Conservation (phyloP, 192 early-diverging fungal genomes). For the Umbelopsis vinacea region DNA sequence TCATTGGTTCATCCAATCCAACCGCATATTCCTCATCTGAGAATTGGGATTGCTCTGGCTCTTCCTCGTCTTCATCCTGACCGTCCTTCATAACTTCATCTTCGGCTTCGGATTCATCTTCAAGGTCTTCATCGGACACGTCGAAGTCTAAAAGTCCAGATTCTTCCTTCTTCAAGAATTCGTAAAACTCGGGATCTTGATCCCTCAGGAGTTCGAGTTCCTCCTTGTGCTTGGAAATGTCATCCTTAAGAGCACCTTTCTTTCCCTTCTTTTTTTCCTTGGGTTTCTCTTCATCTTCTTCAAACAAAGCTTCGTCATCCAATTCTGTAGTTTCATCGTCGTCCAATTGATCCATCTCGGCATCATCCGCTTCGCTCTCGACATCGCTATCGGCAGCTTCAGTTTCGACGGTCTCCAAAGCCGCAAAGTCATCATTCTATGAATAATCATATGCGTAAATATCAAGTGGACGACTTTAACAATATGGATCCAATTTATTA, state of each 20-base stretch:
- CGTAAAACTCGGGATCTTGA: constrained; percentile 90
- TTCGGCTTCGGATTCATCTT: constrained; percentile 46
- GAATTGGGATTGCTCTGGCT: constrained; percentile 20
- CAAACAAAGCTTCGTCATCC: constrained; percentile 52
- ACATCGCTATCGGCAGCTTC: constrained; percentile 28
- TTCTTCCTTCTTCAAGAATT: constrained; percentile 91
- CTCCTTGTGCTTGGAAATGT: constrained; percentile 72
- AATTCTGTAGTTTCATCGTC: constrained; percentile 42
- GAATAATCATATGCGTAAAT: neutral
- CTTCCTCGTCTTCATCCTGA: constrained; percentile 18
- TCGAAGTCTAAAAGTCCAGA: constrained; percentile 81
- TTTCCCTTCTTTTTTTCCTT: constrained; percentile 43
- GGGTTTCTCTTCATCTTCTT: constrained; percentile 60
- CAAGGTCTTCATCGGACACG: constrained; percentile 55
- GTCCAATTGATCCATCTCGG: neutral
- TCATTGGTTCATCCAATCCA: constrained; percentile 7
- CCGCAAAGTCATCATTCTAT: constrained; percentile 31
- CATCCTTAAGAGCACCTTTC: constrained; percentile 43
- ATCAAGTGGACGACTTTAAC: no score
- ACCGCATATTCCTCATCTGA: constrained; percentile 16
- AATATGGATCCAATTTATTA: neutral
- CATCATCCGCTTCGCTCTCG: neutral
- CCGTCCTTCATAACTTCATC: neutral
- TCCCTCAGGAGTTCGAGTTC: constrained; percentile 84
- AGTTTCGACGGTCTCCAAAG: constrained; percentile 41